Conservation (phyloP, 2,329 filamentous ascomycete species). For the Fusarium camptoceras region DNA sequence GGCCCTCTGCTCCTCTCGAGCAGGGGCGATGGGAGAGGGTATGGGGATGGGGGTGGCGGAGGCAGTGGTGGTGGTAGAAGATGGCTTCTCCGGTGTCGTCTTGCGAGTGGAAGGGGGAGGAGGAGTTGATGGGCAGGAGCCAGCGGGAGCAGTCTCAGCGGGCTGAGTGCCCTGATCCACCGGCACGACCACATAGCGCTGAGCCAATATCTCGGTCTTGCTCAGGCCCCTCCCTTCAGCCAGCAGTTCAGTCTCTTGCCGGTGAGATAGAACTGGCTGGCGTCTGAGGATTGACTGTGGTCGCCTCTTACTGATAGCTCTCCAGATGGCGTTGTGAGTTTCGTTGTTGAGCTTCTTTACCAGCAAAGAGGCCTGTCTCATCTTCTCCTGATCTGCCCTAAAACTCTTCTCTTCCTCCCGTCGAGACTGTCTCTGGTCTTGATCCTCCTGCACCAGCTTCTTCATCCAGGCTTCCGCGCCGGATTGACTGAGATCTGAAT, state of each 20-base stretch:
- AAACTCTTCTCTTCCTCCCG: background rate
- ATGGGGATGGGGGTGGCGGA: background rate
- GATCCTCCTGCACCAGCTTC: conserved; percentile 8
- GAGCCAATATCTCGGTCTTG: background rate
- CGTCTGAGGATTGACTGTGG: background rate
- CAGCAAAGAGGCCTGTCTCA: background rate
- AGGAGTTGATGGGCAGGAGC: background rate
- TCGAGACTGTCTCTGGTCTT: background rate
- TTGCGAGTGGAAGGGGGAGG: background rate
- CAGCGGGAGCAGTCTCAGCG: background rate
- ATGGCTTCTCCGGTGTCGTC: background rate
- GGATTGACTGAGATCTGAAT: background rate
- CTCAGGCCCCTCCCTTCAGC: background rate
- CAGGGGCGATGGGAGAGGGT: background rate
- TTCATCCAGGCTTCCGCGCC: conserved; percentile 20
- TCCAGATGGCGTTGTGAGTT: background rate
- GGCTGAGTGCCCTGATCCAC: conserved; percentile 15
- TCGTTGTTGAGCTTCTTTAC: background rate
- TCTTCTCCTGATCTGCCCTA: background rate
- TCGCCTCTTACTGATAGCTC: conserved; percentile 1
- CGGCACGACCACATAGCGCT: background rate
- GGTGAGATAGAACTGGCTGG: background rate
- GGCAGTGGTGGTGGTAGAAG: background rate
- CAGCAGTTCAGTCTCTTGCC: background rate
- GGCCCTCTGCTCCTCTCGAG: background rate